These are phyloP conservation scores for Lineolata rhizophorae DNA, from an alignment of 495 filamentous ascomycete species.

Conservation along the genomic window DNA sequence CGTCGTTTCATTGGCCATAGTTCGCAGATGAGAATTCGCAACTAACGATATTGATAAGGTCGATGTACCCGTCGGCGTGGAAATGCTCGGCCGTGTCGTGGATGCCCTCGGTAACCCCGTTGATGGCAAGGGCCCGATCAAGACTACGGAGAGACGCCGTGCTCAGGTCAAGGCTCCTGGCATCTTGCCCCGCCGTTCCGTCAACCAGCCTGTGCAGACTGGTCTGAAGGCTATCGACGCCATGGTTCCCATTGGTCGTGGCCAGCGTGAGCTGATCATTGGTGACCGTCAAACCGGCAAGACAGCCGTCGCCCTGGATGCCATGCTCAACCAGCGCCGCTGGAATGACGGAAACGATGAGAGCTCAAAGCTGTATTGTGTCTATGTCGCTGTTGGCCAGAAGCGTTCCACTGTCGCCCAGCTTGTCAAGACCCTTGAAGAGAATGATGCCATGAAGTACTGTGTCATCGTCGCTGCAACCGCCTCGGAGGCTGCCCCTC, in stretches of 20 bases:
- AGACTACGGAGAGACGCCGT: constrained; percentile 78
- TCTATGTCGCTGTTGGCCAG: constrained; percentile 98
- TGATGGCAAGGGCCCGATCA: constrained; percentile 94
- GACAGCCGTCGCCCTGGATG: constrained; percentile 95
- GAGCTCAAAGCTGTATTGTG: constrained; percentile 94
- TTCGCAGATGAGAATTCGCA: not conserved
- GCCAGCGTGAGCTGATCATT: constrained; percentile 99
- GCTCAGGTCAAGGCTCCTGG: constrained; percentile 97
- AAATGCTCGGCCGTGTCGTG: constrained; percentile 91
- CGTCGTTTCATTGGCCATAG: constrained; percentile 19
- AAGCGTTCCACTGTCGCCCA: constrained; percentile 99
- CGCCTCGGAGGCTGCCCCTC: constrained; percentile 80
- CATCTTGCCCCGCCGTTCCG: constrained; percentile 88
- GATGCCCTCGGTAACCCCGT: constrained; percentile 98
- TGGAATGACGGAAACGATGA: constrained; percentile 86
- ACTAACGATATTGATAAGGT: too few relatives aligned
- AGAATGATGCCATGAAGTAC: constrained; percentile 99
- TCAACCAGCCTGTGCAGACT: constrained; percentile 97
- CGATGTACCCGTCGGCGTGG: constrained; percentile 84
- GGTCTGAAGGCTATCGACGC: constrained; percentile 98
- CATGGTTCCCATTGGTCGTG: constrained; percentile 99
- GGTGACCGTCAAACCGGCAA: constrained; percentile 99
- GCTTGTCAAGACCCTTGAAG: constrained; percentile 97
- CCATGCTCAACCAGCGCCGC: constrained; percentile 97
- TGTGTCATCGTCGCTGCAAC: constrained; percentile 86